Evolutionary conservation across 768 basidiomycete genomes (phyloP).

Genomic region (Xanthoconium purpureum): DNA sequence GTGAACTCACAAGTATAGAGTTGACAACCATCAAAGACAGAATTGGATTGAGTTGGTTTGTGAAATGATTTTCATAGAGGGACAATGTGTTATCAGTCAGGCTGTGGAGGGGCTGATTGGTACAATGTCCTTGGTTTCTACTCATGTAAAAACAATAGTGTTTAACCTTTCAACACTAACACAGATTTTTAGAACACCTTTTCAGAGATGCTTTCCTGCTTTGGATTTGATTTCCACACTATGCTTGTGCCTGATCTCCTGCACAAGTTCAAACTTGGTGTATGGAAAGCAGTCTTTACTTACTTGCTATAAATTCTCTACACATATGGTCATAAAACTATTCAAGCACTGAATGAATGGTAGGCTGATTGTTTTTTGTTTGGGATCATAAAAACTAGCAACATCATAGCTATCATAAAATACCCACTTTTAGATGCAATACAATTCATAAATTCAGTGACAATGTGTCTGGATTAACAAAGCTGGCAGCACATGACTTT

Average conservation of each 20-base stretch:
- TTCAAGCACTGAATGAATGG: constrained; percentile 21
- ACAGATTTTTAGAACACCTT: constrained; percentile 31
- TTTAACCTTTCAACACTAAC: not conserved
- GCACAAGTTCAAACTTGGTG: not conserved
- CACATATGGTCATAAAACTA: not conserved
- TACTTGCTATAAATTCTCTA: not conserved
- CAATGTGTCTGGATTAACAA: constrained; percentile 35
- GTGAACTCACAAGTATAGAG: not conserved
- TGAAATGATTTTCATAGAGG: not conserved
- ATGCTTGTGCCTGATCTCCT: constrained; percentile 30
- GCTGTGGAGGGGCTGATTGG: not conserved
- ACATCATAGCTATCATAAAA: not conserved
- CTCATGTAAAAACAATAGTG: not conserved
- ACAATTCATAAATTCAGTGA: constrained; percentile 31
- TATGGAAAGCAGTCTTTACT: not conserved
- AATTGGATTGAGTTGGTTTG: not conserved
- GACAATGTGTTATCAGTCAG: not conserved
- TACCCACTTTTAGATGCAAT: constrained; percentile 33
- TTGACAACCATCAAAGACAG: not conserved
- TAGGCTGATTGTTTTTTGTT: not conserved
- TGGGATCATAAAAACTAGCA: not conserved
- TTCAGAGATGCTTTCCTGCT: constrained; percentile 13
- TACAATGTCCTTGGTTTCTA: not conserved
- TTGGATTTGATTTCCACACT: constrained; percentile 26
- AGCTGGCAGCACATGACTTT: constrained; percentile 37